Base-by-base conservation (phyloP, 495 filamentous ascomycete species). In the Parachaetomium inaequale region DNA sequence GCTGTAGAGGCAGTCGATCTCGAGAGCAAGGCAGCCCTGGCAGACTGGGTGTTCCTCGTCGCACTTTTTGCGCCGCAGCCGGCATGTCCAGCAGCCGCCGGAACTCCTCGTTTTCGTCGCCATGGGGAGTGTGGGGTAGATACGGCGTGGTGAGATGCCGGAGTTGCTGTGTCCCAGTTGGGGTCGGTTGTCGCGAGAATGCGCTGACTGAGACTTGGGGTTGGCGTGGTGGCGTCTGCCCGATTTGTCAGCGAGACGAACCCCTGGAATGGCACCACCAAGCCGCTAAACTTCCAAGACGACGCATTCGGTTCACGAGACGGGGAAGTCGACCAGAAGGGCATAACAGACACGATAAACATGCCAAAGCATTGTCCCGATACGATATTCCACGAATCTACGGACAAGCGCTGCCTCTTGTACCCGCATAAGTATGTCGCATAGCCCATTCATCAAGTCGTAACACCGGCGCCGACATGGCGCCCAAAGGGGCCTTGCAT, bases 41-140 rank as follows among this genome's bases (percentile, higher is more conserved):
- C 81, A 85, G 7, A 76, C 61, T 19, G 82, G 82, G 0, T 67
- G 75, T 6, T 52, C 61, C 65, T 82, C 77, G 59, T 85, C 82
- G 67, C 82, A 84, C 66, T 82, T 83, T 63, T 85, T 84, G 57
- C 78, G 78, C 17, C 81, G 74, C 14, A 83, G 74, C 10, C 82
- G 75, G 63, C 81, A 85, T n/a, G 81, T 84, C 81, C 82, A 84
- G 65, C 82, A 83, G 25, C 80, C 81, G 36, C 76, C 78, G 21
- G 66, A 76, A 59, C 74, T 79, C 54, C 75, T 58, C 4, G 65
- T 56, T 51, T 69, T 74, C 29, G 66, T 26, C 7, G 72, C 36
- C 66, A 72, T 68, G 1, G 11, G 29, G 40, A 32, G 2, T 8
- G 11, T 52, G 31, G 4, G 4, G 32, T 46, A 46, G 28, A 50